A percentile compares a stretch with the other conserved stretches of the same genome.
Evolutionary conservation across 1,284 basidiomycete species (phyloP).

Genomic region (Stereum hirsutum): DNA sequence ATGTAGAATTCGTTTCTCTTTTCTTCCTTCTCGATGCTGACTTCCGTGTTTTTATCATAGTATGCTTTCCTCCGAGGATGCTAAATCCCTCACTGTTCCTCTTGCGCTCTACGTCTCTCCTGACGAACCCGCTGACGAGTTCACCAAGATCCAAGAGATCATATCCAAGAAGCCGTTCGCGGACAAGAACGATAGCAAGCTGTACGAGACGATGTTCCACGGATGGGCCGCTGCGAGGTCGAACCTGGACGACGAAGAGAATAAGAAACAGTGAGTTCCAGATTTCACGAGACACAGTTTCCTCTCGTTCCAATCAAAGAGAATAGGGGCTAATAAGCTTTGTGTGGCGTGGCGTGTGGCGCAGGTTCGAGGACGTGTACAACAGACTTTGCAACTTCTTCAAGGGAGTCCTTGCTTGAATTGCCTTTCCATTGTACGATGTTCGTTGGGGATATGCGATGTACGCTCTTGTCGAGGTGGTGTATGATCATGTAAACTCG

Average conservation of each 20-base stretch:
- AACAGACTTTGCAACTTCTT: slow-evolving; percentile 43
- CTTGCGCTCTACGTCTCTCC: slow-evolving; percentile 52
- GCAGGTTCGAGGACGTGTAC: slow-evolving; percentile 56
- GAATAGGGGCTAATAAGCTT: no score
- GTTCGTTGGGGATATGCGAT: no score
- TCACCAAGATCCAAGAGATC: slow-evolving; percentile 40
- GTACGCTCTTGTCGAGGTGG: no score
- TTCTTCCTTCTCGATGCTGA: neutral
- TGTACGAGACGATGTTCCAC: slow-evolving; percentile 53
- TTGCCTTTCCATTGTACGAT: no score
- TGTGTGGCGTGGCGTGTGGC: slow-evolving; percentile 7
- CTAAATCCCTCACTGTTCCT: slow-evolving; percentile 41
- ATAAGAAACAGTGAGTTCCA: slow-evolving; percentile 47
- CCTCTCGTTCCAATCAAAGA: slow-evolving; percentile 1
- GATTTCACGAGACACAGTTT: neutral
- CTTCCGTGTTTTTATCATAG: slow-evolving; percentile 18
- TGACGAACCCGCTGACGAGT: slow-evolving; percentile 52
- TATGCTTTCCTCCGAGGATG: slow-evolving; percentile 49
- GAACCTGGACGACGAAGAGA: slow-evolving; percentile 51
- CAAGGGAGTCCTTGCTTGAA: slow-evolving; percentile 13
- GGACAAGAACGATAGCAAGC: slow-evolving; percentile 43
- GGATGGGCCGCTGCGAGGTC: slow-evolving; percentile 70
- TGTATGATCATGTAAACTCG: no score
- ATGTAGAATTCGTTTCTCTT: slow-evolving; percentile 13
- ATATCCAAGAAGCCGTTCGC: slow-evolving; percentile 44